Percentiles rank a stretch among this genome's conserved stretches.
Evolutionary conservation across 2,329 filamentous ascomycete genomes (phyloP).

Genomic region (Fusarium beomiforme): DNA sequence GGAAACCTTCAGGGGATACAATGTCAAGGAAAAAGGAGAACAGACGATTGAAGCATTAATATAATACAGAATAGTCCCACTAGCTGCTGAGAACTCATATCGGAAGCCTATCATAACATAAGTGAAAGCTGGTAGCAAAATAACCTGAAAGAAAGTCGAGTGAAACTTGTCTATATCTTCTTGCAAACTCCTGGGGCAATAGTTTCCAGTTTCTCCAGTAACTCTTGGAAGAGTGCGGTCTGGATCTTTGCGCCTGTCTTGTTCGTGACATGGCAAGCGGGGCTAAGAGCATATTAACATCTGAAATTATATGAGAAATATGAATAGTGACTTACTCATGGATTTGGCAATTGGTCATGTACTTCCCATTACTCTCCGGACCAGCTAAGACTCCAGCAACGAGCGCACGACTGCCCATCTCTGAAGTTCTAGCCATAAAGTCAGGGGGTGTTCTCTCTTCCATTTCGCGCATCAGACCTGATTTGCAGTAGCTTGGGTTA

Average conservation of each 20-base stretch:
- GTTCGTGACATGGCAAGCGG: slow-evolving; percentile 46
- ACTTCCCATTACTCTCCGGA: slow-evolving; percentile 47
- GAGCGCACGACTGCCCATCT: slow-evolving; percentile 54
- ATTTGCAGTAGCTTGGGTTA: slow-evolving; percentile 55
- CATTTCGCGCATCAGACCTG: slow-evolving; percentile 39
- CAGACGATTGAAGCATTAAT: no score
- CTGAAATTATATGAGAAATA: no score
- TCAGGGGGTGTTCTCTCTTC: background rate
- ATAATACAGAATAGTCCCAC: no score
- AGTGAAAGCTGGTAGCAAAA: no score
- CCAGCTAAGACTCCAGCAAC: slow-evolving; percentile 46
- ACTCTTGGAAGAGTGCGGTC: slow-evolving; percentile 46
- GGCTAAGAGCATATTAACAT: background rate
- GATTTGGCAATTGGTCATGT: slow-evolving; percentile 47
- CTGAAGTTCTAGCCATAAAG: slow-evolving; percentile 54
- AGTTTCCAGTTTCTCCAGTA: slow-evolving; percentile 47
- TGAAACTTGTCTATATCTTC: background rate
- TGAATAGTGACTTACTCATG: slow-evolving; percentile 27
- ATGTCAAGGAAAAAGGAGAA: no score
- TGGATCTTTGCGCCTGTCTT: slow-evolving; percentile 45
- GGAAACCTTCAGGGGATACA: no score
- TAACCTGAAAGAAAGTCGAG: no score
- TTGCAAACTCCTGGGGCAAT: slow-evolving; percentile 21
- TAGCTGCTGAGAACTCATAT: no score
- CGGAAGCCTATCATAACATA: no score